Base-by-base conservation (phyloP, 352 stramenopile species). In the Phytophthora colocasiae region DNA sequence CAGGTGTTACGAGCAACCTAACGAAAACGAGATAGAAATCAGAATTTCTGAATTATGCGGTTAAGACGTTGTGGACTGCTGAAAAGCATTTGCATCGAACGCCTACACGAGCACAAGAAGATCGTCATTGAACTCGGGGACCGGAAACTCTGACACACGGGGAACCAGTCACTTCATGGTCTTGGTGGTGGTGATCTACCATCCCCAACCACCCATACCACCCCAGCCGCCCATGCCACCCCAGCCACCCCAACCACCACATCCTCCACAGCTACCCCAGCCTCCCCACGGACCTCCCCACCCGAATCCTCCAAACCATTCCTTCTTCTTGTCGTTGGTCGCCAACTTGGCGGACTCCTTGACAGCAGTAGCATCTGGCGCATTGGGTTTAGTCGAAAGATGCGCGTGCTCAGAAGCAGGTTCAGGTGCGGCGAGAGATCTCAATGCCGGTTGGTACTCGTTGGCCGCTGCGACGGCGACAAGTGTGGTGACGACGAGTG, bases 321-420 rank as follows among this genome's bases (percentile, higher is more conserved):
- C 41, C n/a, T 61, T 53, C 54, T 61, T 61, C 38, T 58, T 58
- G 22, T 48, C 8, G 17, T 53, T 26, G 43, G 22, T 15, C n/a
- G n/a, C n/a, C n/a, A n/a, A n/a, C n/a, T n/a, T n/a, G n/a, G n/a
- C n/a, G 22, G 14, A 2, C 17, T 32, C 40, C 15, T 51, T 43
- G 12, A 19, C 39, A 32, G 29, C 40, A 26, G 6, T 10, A 1
- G 9, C 15, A 32, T 5, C 34, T 17, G 34, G 10, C 11, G 49
- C 49, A 22, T 36, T 34, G 40, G 40, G 22, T 19, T 11, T 43
- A 12, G 26, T 31, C 19, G 41, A 15, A 26, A 36, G 15, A 12
- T 49, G 39, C 17, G 34, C 22, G 11, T 52, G 19, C 32, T 45
- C 45, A 5, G 24, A 34, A 34, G n/a, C 40, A 32, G 52, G 27